Base-by-base conservation (phyloP, 106 monocot genomes). In the Platanthera guangdongensis region DNA sequence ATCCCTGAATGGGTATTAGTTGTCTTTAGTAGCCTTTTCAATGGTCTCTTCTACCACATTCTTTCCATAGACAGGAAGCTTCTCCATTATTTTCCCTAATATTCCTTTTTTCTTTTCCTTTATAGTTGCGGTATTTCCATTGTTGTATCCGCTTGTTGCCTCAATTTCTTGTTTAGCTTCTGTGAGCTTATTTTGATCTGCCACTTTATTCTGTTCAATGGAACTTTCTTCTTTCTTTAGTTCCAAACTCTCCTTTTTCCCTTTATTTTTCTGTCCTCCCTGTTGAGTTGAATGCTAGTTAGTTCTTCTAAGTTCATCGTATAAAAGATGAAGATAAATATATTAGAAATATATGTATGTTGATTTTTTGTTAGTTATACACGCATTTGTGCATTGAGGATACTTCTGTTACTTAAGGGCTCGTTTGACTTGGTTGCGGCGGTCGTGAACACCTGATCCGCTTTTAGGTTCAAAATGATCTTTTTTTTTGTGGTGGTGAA, bases 251-350 rank as follows among this genome's bases (percentile, higher is more conserved):
- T 67, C 39, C 14, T 67, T 12, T 70, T 70, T 25, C 16, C 10
- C 11, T 69, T 69, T 16, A 4, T 69, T 47, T 69, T 69, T 46
- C 25, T 69, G 1, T 8, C 70, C 70, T 70, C 70, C 70, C 70
- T 72, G 51, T 21, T 72, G 19, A 19, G 51, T 11, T 21, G 22
- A 3, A 51, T 51, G 72, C 9, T 21, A n/a, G 48, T 48, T 39
- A 47, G 45, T 71, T 47, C 4, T 48, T 47, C 4, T 48, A 48
- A 48, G 18, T 50, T 51, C 19, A 9, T 50, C 15, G 0, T 3
- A 50, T 2, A 50, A 72, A 18, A 6, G 6, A n/a, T 49, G 48
- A 6, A 18, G 16, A 48, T 48, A 21, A 2, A 72, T 19, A 18
- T 22, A 7, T 64, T 28, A 55, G 55, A 55, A 55, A 11, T 30